phyloP scores from a whole-genome alignment of 495 filamentous ascomycete genomes.

The Aspergillus taichungensis region DNA sequence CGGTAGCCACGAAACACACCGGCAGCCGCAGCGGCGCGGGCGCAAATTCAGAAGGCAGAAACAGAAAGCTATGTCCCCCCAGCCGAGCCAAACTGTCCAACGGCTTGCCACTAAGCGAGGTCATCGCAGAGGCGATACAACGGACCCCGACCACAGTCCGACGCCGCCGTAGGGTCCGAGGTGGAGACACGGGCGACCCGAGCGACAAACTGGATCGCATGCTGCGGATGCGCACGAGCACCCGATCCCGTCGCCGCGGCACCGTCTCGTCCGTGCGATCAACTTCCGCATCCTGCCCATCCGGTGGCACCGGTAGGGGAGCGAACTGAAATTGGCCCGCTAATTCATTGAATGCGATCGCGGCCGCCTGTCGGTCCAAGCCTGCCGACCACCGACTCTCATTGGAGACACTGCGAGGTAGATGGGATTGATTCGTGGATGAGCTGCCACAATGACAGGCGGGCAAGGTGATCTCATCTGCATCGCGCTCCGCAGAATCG shows the following conservation, averaged over 20 bases:
- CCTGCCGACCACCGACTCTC: slow-evolving; percentile 9
- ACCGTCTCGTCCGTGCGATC: slow-evolving; percentile 2
- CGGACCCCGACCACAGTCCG: slow-evolving; percentile 28
- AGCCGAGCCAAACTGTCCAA: slow-evolving; percentile 60
- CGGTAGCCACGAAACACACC: slow-evolving; percentile 65
- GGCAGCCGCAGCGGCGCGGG: slow-evolving; percentile 57
- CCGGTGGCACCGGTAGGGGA: slow-evolving; percentile 4
- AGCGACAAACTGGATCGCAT: slow-evolving; percentile 25
- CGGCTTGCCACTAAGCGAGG: slow-evolving; percentile 50
- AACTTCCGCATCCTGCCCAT: background rate
- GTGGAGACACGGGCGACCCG: slow-evolving; percentile 32
- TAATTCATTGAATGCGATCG: slow-evolving; percentile 20
- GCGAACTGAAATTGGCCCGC: slow-evolving; percentile 14
- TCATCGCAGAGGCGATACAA: slow-evolving; percentile 34
- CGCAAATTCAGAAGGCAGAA: slow-evolving; percentile 56
- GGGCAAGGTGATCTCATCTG: too few relatives aligned
- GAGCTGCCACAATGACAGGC: background rate
- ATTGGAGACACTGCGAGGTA: background rate
- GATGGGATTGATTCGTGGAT: slow-evolving; percentile 5
- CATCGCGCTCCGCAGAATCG: too few relatives aligned
- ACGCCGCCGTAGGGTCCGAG: slow-evolving; percentile 41
- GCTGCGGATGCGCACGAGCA: slow-evolving; percentile 24
- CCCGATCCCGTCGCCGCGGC: slow-evolving; percentile 11
- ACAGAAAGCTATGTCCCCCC: slow-evolving; percentile 60
- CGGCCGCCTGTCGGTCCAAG: slow-evolving; percentile 15